Evolutionary conservation across 208 protist genomes (phyloP), one percentile per base, ranked within the genome.

Genomic region (Crithidia mellificae): DNA sequence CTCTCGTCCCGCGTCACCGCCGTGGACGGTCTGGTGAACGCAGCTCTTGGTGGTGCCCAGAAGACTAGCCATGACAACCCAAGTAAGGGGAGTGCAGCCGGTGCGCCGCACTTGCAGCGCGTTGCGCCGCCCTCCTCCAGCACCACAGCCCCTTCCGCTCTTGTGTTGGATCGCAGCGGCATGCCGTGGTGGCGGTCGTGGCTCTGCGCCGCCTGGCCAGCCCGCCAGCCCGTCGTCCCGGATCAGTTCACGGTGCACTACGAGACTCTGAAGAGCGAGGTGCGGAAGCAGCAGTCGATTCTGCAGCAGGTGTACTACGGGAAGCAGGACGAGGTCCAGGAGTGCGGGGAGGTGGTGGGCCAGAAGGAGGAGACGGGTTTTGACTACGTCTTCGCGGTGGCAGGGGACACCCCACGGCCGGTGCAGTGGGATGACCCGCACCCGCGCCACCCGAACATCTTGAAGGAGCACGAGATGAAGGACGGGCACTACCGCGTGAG

Each of bases 401-500:
- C 77, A 12, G 90, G 90, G 11, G 85, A 89, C 72, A 90, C 83
- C 3, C 83, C 90, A 5, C 76, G 84, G 4, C 85, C 85, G 27
- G 81, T 94, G 29, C 69, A 68, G 36, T 46, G 69, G 32, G 56
- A 51, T 56, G 63, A 51, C 19, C 61, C 68, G 6, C 76, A 77
- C n/a, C 56, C 38, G 22, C 49, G 68, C 12, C 43, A 77, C 30
- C 71, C 66, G 24, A 91, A 91, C 78, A 82, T 92, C 22, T 71
- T 95, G 34, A 43, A 71, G 49, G 75, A 81, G 65, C 90, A 95
- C 68, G 78, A 92, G 72, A 74, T 63, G 30, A 76, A 68, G 17
- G 84, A 92, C 69, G 87, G 90, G 7, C 87, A 93, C 72, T 93
- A 92, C 74, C 87, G 85, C 20, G 81, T 88, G 19, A 95, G 87